Conservation (phyloP, 306 rosid species). For the Quercus aquifolioides region DNA sequence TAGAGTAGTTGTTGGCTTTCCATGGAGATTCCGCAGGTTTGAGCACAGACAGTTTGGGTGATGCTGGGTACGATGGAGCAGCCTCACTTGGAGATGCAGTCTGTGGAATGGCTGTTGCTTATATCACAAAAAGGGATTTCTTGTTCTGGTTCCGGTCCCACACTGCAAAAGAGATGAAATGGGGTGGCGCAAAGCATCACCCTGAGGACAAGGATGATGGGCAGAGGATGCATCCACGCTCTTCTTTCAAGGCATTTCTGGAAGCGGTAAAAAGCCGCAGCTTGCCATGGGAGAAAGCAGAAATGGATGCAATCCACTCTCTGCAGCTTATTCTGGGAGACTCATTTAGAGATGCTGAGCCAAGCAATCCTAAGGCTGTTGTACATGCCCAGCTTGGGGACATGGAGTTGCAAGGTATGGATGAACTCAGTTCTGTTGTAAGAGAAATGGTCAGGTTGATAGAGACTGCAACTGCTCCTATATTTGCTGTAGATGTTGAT, state of each 20-base stretch:
- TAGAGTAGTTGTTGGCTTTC: conserved; percentile 73
- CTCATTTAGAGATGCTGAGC: conserved; percentile 61
- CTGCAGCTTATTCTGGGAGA: conserved; percentile 90
- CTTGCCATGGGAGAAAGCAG: conserved; percentile 92
- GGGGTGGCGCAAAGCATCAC: conserved; percentile 99
- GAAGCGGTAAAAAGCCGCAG: conserved; percentile 98
- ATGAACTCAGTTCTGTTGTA: conserved; percentile 93
- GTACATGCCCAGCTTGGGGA: conserved; percentile 42
- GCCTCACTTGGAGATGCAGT: conserved; percentile 87
- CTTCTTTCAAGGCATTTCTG: conserved; percentile 90
- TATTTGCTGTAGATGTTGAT: conserved; percentile 81
- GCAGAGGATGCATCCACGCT: conserved; percentile 97
- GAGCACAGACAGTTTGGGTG: conserved; percentile 92
- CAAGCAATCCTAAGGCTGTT: conserved; percentile 69
- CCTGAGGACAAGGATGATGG: conserved; percentile 97
- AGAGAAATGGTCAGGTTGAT: conserved; percentile 98
- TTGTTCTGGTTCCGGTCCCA: conserved; percentile 97
- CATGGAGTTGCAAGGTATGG: conserved; percentile 74
- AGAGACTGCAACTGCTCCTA: conserved; percentile 99
- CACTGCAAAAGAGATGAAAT: conserved; percentile 84
- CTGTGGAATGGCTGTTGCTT: conserved; percentile 96
- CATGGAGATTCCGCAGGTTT: conserved; percentile 92
- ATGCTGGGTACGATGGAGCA: conserved; percentile 95
- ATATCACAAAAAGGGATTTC: conserved; percentile 70
- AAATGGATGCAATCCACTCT: conserved; percentile 97